Evolutionary conservation across 805 yeast species (phyloP), one percentile per base, ranked within the genome.

Genomic region (Candida vartiovaarae): DNA sequence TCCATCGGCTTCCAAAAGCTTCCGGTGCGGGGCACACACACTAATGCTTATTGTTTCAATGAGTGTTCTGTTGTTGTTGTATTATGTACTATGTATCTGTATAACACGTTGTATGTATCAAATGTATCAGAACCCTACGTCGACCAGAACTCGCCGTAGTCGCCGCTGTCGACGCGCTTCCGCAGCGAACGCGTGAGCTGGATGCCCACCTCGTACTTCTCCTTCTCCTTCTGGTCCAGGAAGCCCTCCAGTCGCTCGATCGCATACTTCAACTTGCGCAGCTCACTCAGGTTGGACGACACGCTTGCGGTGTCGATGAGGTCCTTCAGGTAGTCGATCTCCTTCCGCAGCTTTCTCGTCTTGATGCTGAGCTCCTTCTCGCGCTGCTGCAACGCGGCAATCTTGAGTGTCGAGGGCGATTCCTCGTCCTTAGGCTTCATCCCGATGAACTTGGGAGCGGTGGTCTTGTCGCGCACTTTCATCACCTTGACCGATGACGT

Each of bases 131-230:
- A 28, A 9, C 8, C 30, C 30, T 28, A 39, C 27, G 39, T 49
- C 24, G 52, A 45, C 78, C 62, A 56, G 42, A 50, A 59, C 40
- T 56, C 56, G 23, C 61, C 72, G 44, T 64, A 60, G 41, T 65
- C 69, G 28, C 73, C 73, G 41, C 66, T 62, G 46, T 67, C 67
- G 29, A 68, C 66, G 44, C 68, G 60, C 38, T 59, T 64, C 52
- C 74, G 62, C 36, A 69, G 53, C 25, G 67, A 65, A 37, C 72
- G 61, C 25, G 72, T 66, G 32, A 70, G 46, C 36, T 57, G 51
- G 5, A 68, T 66, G 11, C 72, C 74, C 4, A 66, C 53, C 34
- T 69, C 74, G 50, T 70, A 68, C 48, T 64, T 65, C 50, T 68
- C 69, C 52, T 68, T 70, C 38, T 61, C 63, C 50, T 70, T 68